A percentile compares a stretch with the other conserved stretches of the same genome.
These are phyloP conservation scores for Piedraia hortae DNA, from an alignment of 2,329 filamentous ascomycete genomes.

Conservation along the genomic window DNA sequence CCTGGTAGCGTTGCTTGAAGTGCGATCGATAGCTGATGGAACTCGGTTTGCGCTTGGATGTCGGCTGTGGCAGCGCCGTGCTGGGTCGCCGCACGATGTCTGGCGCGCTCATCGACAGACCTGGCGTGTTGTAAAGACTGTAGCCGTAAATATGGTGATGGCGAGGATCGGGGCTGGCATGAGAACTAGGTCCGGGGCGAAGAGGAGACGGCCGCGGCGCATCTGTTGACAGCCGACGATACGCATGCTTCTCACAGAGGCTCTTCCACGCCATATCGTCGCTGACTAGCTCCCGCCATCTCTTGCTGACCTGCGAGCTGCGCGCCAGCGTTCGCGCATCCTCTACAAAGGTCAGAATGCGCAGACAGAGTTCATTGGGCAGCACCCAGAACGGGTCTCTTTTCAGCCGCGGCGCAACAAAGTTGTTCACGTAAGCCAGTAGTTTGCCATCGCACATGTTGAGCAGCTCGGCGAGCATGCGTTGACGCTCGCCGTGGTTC, in stretches of 20 bases:
- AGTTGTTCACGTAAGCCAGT: conserved; percentile 84
- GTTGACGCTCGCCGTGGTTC: conserved; percentile 46
- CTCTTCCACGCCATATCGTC: conserved; percentile 98
- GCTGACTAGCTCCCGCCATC: conserved; percentile 78
- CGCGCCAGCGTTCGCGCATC: conserved; percentile 82
- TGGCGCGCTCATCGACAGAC: conserved; percentile 19
- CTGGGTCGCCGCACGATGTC: conserved; percentile 15
- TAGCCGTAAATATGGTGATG: conserved; percentile 9
- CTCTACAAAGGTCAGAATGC: conserved; percentile 92
- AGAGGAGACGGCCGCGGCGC: conserved; percentile 4
- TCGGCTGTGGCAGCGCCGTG: conserved; percentile 7
- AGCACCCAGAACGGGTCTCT: conserved; percentile 86
- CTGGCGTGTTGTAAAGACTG: conserved; percentile 9
- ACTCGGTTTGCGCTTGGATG: conserved; percentile 23
- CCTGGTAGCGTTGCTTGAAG: conserved; percentile 91
- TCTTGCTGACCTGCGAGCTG: conserved; percentile 80
- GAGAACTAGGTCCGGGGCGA: conserved; percentile 5
- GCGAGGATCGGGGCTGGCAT: conserved; percentile 3
- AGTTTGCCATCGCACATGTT: conserved; percentile 89
- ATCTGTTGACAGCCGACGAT: conserved; percentile 29
- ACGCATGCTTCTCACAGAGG: conserved; percentile 85
- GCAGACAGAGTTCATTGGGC: conserved; percentile 71
- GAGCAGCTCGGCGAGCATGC: conserved; percentile 62
- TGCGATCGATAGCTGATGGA: conserved; percentile 77
- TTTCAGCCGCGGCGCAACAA: conserved; percentile 78